Percentiles rank a stretch among this genome's conserved stretches.
These are phyloP conservation scores for Aspergillus leporis DNA, from an alignment of 495 filamentous ascomycete species.

Conservation along the genomic window DNA sequence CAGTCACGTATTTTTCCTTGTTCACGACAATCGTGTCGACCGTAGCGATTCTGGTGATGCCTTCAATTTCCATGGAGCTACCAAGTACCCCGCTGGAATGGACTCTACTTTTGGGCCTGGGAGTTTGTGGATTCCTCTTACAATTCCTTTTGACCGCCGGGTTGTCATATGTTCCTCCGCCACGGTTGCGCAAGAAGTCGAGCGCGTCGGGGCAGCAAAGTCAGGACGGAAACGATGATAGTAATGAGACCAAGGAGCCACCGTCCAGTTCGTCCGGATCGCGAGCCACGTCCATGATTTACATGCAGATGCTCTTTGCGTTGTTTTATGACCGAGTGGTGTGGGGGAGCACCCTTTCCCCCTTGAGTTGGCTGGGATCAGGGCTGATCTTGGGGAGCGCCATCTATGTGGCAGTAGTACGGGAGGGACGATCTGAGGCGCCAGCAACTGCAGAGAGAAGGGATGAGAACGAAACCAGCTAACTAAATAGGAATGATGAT, in stretches of 20 bases:
- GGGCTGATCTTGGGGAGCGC: slow-evolving; percentile 79
- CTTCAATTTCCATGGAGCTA: slow-evolving; percentile 61
- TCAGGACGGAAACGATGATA: slow-evolving; percentile 11
- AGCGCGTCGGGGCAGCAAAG: slow-evolving; percentile 2
- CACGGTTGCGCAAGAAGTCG: slow-evolving; percentile 25
- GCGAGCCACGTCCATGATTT: slow-evolving; percentile 85
- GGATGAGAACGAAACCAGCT: slow-evolving; percentile 7
- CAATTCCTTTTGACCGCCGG: slow-evolving; percentile 88
- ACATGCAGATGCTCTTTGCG: slow-evolving; percentile 91
- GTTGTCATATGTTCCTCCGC: slow-evolving; percentile 61
- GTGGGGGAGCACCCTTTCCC: slow-evolving; percentile 69
- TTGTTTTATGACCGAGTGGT: slow-evolving; percentile 77
- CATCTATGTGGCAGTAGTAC: slow-evolving; percentile 69
- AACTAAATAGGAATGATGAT: neutral
- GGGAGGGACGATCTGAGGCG: slow-evolving; percentile 30
- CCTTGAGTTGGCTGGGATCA: slow-evolving; percentile 69
- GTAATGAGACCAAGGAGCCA: neutral
- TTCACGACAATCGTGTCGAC: slow-evolving; percentile 68
- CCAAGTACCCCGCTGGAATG: slow-evolving; percentile 67
- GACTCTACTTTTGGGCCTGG: slow-evolving; percentile 67
- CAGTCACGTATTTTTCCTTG: slow-evolving; percentile 80
- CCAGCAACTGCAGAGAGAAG: slow-evolving; percentile 8
- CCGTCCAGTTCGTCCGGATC: slow-evolving; percentile 45
- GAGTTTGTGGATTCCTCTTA: slow-evolving; percentile 77
- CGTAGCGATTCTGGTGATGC: slow-evolving; percentile 57